Percentiles rank a stretch among this genome's conserved stretches.
These are phyloP conservation scores for Hyaloscypha bicolor DNA, from an alignment of 495 filamentous ascomycete genomes.

Conservation along the genomic window DNA sequence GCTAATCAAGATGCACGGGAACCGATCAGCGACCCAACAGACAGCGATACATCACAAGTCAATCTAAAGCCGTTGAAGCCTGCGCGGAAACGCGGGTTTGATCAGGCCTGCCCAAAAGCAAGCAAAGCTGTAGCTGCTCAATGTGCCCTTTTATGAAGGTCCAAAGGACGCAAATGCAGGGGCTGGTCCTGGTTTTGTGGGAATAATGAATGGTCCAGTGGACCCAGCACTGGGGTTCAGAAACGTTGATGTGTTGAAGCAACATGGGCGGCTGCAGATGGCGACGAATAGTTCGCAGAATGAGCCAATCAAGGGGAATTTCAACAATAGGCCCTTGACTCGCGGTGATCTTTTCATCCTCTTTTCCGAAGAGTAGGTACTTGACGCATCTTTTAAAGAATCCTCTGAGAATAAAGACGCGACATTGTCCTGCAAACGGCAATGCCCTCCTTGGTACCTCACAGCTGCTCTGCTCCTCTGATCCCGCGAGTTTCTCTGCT, in stretches of 20 bases:
- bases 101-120: constrained; percentile 4
- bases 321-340: background rate
- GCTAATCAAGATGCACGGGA: background rate
- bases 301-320: background rate
- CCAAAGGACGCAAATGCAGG: background rate
- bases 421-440: too few relatives aligned
- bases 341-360: background rate
- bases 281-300: background rate
- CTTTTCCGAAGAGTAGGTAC: too few relatives aligned
- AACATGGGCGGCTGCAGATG: constrained; percentile 6
- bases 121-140: background rate
- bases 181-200: constrained; percentile 1
- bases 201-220: background rate
- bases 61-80: constrained; percentile 14
- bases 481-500: too few relatives aligned
- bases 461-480: too few relatives aligned
- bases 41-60: background rate
- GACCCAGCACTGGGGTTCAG: constrained; percentile 13
- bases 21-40: background rate
- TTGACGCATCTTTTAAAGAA: too few relatives aligned
- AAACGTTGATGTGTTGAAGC: constrained; percentile 12
- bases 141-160: background rate
- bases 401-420: too few relatives aligned
- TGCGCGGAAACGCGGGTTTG: background rate
- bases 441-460: too few relatives aligned